Percentiles rank a stretch among this genome's conserved stretches.
Evolutionary conservation across 306 rosid species (phyloP).

Genomic region (Castanopsis chinensis): DNA sequence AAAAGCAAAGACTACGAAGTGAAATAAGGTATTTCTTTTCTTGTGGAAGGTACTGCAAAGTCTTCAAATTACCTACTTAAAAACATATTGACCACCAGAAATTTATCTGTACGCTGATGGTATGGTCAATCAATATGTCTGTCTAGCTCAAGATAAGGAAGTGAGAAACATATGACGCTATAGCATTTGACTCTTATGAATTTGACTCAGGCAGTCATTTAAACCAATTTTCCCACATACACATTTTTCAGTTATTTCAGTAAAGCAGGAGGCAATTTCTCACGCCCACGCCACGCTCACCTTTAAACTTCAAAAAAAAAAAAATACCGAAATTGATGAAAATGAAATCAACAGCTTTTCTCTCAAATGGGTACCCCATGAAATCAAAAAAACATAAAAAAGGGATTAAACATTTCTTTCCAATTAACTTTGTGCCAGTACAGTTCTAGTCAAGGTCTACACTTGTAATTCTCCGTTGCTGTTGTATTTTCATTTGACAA

Average conservation of each 20-base stretch:
- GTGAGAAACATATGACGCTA: not conserved
- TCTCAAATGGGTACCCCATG: not conserved
- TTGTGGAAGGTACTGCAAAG: not conserved
- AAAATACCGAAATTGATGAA: not conserved
- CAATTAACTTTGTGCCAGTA: not conserved
- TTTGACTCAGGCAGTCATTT: not conserved
- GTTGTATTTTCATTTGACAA: not conserved
- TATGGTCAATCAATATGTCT: not conserved
- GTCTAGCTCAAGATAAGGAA: not conserved
- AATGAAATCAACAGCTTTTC: not conserved
- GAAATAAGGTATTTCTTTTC: not conserved
- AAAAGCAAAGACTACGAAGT: not conserved
- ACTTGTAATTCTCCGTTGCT: not conserved
- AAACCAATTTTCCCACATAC: not conserved
- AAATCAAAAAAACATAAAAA: not conserved
- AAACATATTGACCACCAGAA: not conserved
- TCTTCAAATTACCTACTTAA: not conserved
- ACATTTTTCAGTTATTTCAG: too few species aligned
- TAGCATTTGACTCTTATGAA: not conserved
- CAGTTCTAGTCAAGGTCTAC: not conserved
- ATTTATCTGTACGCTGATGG: not conserved
- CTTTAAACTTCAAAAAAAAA: not conserved
- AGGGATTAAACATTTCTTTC: not conserved
- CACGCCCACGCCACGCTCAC: not conserved
- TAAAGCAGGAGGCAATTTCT: not conserved